Evolutionary conservation across 768 basidiomycete species (phyloP).

Genomic region (Boletus reticulatus): DNA sequence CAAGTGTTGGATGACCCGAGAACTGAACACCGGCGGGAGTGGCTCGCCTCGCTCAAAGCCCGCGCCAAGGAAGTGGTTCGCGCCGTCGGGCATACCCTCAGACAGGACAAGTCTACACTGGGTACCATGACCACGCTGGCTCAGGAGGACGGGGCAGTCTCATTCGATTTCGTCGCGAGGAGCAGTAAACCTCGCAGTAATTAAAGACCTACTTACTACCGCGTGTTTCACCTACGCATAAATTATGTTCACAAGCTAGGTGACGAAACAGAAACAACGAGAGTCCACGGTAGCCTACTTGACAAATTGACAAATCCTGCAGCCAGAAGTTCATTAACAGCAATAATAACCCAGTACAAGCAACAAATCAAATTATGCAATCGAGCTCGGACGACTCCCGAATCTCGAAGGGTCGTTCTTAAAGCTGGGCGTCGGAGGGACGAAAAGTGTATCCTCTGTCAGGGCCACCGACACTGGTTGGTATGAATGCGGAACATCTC

Average conservation of each 20-base stretch:
- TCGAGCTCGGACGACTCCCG: constrained; percentile 42
- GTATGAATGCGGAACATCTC: constrained; percentile 49
- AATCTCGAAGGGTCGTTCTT: constrained; percentile 31
- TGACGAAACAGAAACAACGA: constrained; percentile 2
- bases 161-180: constrained; percentile 30
- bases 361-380: constrained; percentile 30
- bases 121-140: constrained; percentile 23
- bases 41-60: constrained; percentile 18
- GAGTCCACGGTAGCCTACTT: constrained; percentile 3
- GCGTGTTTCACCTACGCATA: constrained; percentile 1
- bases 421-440: constrained; percentile 61
- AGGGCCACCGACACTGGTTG: constrained; percentile 63
- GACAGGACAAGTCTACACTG: constrained; percentile 21
- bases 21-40: constrained; percentile 12
- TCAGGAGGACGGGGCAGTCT: constrained; percentile 29
- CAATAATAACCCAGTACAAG: neutral
- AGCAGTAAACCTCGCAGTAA: constrained; percentile 26
- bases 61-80: constrained; percentile 19
- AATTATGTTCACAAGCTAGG: constrained; percentile 8
- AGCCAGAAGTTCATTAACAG: constrained; percentile 4
- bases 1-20: constrained; percentile 28
- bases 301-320: neutral
- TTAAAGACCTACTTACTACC: constrained; percentile 8
- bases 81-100: constrained; percentile 10
- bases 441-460: constrained; percentile 45